Base-by-base conservation (phyloP, 2,329 filamentous ascomycete genomes). In the Drechmeria coniospora region DNA sequence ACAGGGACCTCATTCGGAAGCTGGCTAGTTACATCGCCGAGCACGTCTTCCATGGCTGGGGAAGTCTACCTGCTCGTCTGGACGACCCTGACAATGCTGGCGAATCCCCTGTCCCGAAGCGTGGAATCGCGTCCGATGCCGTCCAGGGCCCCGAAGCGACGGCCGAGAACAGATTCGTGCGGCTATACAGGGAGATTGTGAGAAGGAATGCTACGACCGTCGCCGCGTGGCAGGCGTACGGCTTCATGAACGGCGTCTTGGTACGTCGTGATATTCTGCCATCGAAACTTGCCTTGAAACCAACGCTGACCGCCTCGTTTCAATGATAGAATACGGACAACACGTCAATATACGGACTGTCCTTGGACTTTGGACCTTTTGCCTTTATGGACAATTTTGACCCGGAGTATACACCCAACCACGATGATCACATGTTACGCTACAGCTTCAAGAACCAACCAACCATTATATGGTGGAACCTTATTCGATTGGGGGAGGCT, bases 311-410 rank as follows among this genome's bases (percentile, higher is more conserved):
- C 5, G 10, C 3, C n/a, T n/a, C n/a, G n/a, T n/a, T n/a, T n/a
- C n/a, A 20, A 5, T 7, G 4, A 25, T 11, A 56, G 53, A 98
- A 98, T 54, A 95, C 90, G 0, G 90, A 98, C 49, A 98, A 98
- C 50, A 98, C 90, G 0, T 93, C 84, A 0, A 68, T 98, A 27
- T 75, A 75, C 30, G 90, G 90, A 1, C 58, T 98, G 0, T 87
- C 79, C 5, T 78, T 98, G 36, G 90, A 98, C 53, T 98, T 86
- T 47, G 90, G 90, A 0, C 90, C 90, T 0, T 98, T 98, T 44
- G 90, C 90, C 5, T 98, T 98, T 52, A 78, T 98, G 61, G 90
- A 98, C 50, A 84, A 86, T 45, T 98, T 95, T 45, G 87, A 98
- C 44, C 87, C 87, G 0, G 62, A 66, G 11, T 98, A 95, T 51